These are phyloP conservation scores for Xerocomus spinulosus DNA, from an alignment of 768 basidiomycete species.

Conservation along the genomic window DNA sequence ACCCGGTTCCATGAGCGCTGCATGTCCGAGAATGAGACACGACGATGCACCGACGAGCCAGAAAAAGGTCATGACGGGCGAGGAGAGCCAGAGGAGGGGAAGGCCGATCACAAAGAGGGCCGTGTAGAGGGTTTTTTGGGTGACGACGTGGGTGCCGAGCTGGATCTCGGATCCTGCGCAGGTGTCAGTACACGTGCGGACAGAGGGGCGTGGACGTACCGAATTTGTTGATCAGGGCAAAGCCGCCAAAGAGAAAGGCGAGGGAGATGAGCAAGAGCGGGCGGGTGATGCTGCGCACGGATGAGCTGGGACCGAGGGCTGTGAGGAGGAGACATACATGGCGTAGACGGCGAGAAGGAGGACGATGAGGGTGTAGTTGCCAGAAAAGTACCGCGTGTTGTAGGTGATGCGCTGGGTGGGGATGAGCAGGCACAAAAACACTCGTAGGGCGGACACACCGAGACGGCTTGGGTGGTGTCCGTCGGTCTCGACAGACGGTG, in stretches of 20 bases:
- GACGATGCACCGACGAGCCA: slow-evolving; percentile 90
- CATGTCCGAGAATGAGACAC: slow-evolving; percentile 82
- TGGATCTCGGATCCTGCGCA: slow-evolving; percentile 76
- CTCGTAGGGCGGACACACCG: slow-evolving; percentile 36
- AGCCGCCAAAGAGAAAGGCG: slow-evolving; percentile 87
- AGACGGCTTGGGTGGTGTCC: slow-evolving; percentile 74
- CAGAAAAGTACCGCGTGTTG: slow-evolving; percentile 88
- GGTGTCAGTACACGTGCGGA: neutral
- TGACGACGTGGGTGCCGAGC: slow-evolving; percentile 74
- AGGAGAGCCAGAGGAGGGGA: slow-evolving; percentile 76
- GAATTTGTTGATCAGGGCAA: slow-evolving; percentile 82
- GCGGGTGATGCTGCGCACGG: slow-evolving; percentile 62
- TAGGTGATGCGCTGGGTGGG: slow-evolving; percentile 73
- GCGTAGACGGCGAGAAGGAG: slow-evolving; percentile 80
- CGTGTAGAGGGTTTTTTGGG: slow-evolving; percentile 86
- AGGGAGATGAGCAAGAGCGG: slow-evolving; percentile 78
- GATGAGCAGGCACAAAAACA: neutral
- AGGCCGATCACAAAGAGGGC: slow-evolving; percentile 89
- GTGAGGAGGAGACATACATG: slow-evolving; percentile 46
- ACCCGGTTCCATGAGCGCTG: slow-evolving; percentile 87
- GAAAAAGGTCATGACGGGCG: slow-evolving; percentile 81
- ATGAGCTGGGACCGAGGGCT: neutral
- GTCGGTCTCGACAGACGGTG: slow-evolving; percentile 81
- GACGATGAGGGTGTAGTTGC: slow-evolving; percentile 84
- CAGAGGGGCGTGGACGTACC: slow-evolving; percentile 45